Evolutionary conservation across 169 alveolate genomes (phyloP).

Genomic region (Plasmodium chabaudi): DNA sequence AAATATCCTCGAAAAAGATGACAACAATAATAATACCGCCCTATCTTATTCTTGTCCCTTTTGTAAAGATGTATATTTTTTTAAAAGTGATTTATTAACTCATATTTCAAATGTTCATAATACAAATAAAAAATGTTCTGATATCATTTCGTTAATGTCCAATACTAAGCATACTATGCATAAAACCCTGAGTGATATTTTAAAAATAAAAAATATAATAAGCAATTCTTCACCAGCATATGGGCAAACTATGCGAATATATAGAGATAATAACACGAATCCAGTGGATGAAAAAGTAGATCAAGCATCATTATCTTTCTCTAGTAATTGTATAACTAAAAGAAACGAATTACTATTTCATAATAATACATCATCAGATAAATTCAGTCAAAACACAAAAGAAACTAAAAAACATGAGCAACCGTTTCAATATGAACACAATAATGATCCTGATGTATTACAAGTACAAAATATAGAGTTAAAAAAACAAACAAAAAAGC

Average conservation of each 20-base stretch:
- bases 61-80: slow-evolving; percentile 43
- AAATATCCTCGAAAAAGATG: background rate
- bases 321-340: no score
- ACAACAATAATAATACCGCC: background rate
- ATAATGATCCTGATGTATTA: no score
- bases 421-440: no score
- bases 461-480: no score
- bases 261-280: no score
- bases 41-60: slow-evolving; percentile 60
- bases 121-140: slow-evolving; percentile 44
- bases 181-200: slow-evolving; percentile 41
- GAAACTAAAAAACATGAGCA: no score
- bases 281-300: no score
- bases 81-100: slow-evolving; percentile 66
- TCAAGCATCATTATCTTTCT: no score
- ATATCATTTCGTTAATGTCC: slow-evolving; percentile 47
- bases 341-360: no score
- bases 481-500: slow-evolving; percentile 3
- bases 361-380: no score
- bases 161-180: slow-evolving; percentile 60
- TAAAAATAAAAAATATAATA: slow-evolving; percentile 40
- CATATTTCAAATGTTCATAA: slow-evolving; percentile 66
- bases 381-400: no score
- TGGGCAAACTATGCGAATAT: background rate
- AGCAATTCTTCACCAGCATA: no score